Conservation (phyloP, 2,329 filamentous ascomycete species). For the Talaromyces atroroseus region DNA sequence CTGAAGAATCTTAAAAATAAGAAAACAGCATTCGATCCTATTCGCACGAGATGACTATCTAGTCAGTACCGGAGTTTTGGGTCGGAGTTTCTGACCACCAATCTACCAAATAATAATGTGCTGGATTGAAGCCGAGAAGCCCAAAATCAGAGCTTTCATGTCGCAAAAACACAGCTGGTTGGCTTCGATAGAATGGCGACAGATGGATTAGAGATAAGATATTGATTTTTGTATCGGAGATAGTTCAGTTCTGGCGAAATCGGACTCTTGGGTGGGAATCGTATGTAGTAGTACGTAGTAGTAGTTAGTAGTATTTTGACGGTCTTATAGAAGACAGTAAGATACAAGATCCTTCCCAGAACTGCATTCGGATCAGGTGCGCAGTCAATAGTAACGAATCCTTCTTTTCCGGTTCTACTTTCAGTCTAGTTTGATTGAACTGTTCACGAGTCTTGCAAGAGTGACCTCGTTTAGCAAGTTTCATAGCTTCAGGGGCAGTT, state of each 20-base stretch:
- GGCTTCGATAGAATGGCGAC: too few species aligned
- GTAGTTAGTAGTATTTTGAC: too few species aligned
- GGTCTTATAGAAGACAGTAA: too few species aligned
- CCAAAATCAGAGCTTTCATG: neutral
- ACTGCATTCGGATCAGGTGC: neutral
- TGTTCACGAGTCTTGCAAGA: too few species aligned
- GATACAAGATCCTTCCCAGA: too few species aligned
- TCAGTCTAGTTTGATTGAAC: too few species aligned
- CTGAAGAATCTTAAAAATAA: neutral
- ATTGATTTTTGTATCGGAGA: neutral
- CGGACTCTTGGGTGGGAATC: neutral
- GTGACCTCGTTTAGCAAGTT: too few species aligned
- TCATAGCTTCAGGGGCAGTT: too few species aligned
- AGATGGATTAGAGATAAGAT: too few species aligned
- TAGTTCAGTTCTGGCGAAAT: neutral
- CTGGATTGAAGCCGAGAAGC: too few species aligned
- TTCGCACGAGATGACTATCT: neutral
- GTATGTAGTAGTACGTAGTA: too few species aligned
- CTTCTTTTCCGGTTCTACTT: too few species aligned
- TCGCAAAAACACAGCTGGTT: neutral
- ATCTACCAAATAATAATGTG: neutral
- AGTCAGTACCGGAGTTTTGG: slow-evolving; percentile 1
- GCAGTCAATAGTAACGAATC: neutral
- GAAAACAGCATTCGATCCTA: neutral
- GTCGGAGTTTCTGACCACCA: neutral